Base-by-base conservation (phyloP, 2,329 filamentous ascomycete species). In the Colletotrichum limetticola region DNA sequence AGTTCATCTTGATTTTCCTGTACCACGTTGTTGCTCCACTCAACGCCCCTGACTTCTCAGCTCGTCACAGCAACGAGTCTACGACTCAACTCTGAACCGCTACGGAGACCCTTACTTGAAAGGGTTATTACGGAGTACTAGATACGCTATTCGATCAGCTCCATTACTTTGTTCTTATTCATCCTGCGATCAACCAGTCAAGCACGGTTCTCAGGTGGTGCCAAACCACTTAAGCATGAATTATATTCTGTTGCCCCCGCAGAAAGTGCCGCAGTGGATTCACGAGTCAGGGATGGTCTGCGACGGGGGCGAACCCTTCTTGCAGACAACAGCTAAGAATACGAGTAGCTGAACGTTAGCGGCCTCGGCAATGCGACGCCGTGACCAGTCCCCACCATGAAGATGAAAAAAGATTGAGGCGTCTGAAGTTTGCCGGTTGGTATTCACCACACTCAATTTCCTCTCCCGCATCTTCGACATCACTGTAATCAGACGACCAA, bases 321-420 rank as follows among this genome's bases (percentile, higher is more conserved):
- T 26, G 32, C 56, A 37, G 22, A n/a, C 26, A n/a, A 32, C 52
- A 49, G 19, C 42, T 19, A 49, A 49, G 19, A 26, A 60, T 65
- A 71, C 70, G 66, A 70, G 60, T 26, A 57, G 60, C 56, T 32
- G 19, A 71, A 35, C 8, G 2, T 46, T 66, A 53, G 71, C 49
- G 66, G 26, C 26, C 35, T 71, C 68, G 71, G 60, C 60, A 71
- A 32, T 69, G 70, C 32, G 35, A 22, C 52, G 56, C 46, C 56
- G 46, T 64, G 42, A 42, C 37, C 37, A 42, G 16, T 42, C 26
- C 61, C 70, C 66, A 73, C 71, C 6, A 24, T 52, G 55, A 19
- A 22, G 53, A 14, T 35, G 55, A 32, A 32, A 53, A 61, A 64
- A 57, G 26, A 62, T 66, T 30, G 42, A 42, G n/a, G 22, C 32